Percentiles rank a stretch among this genome's conserved stretches.
Conservation (phyloP, 805 yeast genomes). For the Metschnikowia orientalis region DNA sequence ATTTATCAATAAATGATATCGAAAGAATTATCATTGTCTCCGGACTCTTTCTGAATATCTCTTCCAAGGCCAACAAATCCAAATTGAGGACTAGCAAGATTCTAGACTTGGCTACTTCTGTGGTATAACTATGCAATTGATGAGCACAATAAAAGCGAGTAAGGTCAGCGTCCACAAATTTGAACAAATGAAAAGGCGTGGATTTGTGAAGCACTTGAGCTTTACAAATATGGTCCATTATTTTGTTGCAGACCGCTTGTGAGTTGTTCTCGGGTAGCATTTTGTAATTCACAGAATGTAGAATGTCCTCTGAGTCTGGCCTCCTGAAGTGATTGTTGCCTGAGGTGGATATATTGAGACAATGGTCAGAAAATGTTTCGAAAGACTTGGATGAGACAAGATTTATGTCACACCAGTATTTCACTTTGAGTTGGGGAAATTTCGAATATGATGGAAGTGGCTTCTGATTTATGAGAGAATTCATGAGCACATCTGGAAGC, state of each 20-base stretch:
- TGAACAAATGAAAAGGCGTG: constrained; percentile 84
- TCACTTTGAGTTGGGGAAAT: constrained; percentile 67
- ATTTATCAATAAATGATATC: constrained; percentile 38
- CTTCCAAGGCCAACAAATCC: constrained; percentile 31
- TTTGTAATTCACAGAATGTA: constrained; percentile 26
- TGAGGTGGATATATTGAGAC: constrained; percentile 26
- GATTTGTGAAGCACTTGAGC: constrained; percentile 71
- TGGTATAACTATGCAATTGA: constrained; percentile 45
- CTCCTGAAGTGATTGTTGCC: constrained; percentile 25
- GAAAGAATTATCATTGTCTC: constrained; percentile 46
- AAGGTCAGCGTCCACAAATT: constrained; percentile 30
- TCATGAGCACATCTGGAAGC: constrained; percentile 80
- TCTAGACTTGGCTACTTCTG: constrained; percentile 57
- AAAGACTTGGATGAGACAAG: constrained; percentile 50
- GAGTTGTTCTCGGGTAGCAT: constrained; percentile 14
- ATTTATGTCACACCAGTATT: constrained; percentile 60
- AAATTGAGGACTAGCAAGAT: constrained; percentile 65
- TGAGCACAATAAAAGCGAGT: constrained; percentile 67
- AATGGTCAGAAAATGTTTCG: constrained; percentile 21
- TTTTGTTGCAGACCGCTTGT: constrained; percentile 25
- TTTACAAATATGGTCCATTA: constrained; percentile 58
- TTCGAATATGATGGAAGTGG: constrained; percentile 50
- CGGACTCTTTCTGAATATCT: constrained; percentile 30
- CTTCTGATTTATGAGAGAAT: constrained; percentile 79
- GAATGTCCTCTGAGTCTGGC: constrained; percentile 17